phyloP scores from a whole-genome alignment of 2,329 filamentous ascomycete species.

The Aspergillus sp. region DNA sequence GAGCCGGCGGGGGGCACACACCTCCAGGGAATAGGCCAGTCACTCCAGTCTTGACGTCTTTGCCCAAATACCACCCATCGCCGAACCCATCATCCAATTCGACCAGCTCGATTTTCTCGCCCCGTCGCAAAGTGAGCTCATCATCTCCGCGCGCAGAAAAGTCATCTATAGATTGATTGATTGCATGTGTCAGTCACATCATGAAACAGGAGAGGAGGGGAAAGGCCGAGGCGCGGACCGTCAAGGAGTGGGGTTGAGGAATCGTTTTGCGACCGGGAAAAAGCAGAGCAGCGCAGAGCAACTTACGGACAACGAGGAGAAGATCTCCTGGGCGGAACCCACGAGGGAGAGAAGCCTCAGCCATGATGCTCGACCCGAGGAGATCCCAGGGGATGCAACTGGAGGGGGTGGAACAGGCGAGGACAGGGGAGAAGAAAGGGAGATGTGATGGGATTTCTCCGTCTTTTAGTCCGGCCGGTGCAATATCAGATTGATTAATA shows the following conservation, averaged over 20 bases:
- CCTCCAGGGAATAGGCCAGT: conserved; percentile 55
- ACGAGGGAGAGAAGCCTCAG: conserved; percentile 39
- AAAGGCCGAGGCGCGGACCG: conserved; percentile 12
- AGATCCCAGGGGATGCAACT: conserved; percentile 11
- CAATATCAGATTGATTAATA: conserved; percentile 6
- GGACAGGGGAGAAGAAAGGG: conserved; percentile 11
- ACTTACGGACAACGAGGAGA: conserved; percentile 53
- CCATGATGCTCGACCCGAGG: conserved; percentile 33
- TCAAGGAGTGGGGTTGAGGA: conserved; percentile 15
- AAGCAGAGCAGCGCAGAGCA: conserved; percentile 1
- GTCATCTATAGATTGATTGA: conserved; percentile 66
- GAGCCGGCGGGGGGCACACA: conserved; percentile 29
- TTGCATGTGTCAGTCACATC: conserved; percentile 23
- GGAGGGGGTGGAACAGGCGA: conserved; percentile 6
- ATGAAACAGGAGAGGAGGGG: conserved; percentile 14
- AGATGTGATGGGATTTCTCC: conserved; percentile 12
- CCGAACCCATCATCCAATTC: conserved; percentile 70
- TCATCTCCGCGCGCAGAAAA: conserved; percentile 90
- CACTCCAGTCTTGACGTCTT: conserved; percentile 46
- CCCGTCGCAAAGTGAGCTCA: conserved; percentile 85
- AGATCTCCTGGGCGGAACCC: conserved; percentile 47
- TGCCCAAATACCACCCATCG: conserved; percentile 68
- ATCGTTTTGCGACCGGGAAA: conserved; percentile 19
- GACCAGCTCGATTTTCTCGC: conserved; percentile 65
- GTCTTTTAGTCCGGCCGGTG: conserved; percentile 1